A percentile compares a stretch with the other conserved stretches of the same genome.
Conservation (phyloP, 139 green algal species). For the Chlorella ohadii region DNA sequence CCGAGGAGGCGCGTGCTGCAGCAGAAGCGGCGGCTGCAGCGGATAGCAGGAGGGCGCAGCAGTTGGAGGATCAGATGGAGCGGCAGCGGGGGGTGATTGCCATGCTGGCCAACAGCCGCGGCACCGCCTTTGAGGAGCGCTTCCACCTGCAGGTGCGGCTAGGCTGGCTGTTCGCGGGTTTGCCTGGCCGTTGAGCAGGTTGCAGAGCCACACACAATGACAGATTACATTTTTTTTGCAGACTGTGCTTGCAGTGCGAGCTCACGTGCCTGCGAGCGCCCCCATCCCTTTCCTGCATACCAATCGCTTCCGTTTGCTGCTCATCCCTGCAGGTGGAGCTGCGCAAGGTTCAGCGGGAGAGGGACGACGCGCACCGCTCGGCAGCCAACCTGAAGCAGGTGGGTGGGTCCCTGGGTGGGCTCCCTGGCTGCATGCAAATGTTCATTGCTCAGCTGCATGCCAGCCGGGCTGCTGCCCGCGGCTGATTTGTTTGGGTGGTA, state of each 20-base stretch:
- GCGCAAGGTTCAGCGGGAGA: not conserved
- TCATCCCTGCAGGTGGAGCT: not conserved
- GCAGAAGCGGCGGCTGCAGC: not conserved
- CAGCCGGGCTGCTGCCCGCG: no score
- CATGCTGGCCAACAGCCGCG: not conserved
- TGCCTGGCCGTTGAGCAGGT: no score
- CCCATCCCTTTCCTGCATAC: no score
- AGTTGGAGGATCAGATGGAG: slow-evolving; percentile 11
- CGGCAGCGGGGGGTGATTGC: slow-evolving; percentile 13
- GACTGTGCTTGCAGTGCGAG: no score
- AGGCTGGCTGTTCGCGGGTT: no score
- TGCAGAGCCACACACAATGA: no score
- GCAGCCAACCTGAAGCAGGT: not conserved
- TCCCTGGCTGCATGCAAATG: not conserved
- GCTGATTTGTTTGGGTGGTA: no score
- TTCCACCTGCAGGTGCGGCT: slow-evolving; percentile 4
- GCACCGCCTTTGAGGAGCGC: slow-evolving; percentile 20
- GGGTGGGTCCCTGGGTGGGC: not conserved
- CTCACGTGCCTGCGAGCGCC: no score
- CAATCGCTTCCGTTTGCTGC: no score
- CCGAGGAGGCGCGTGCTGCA: not conserved
- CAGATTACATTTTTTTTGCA: no score
- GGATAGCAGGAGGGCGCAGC: not conserved
- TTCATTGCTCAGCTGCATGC: no score
- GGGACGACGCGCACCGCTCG: slow-evolving; percentile 1